Base-by-base conservation (phyloP, 2,329 filamentous ascomycete species). In the Colletotrichum sp. region DNA sequence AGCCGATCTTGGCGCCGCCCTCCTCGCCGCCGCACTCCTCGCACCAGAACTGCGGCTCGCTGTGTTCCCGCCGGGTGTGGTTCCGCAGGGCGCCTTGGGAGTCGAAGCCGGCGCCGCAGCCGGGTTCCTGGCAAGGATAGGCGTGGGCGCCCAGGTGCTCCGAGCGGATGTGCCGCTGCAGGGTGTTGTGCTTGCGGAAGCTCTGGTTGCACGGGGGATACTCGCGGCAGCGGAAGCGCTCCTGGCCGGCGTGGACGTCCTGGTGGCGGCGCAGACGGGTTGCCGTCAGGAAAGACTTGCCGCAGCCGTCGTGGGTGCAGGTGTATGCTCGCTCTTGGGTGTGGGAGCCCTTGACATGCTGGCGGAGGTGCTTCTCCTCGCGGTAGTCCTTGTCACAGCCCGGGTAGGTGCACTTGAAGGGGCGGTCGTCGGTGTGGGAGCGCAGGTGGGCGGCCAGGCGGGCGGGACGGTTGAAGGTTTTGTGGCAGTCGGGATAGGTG, bases 381-480 rank as follows among this genome's bases (percentile, higher is more conserved):
- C 95, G 90, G 81, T 98, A 98, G 55, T 92, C 90, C 85, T 98
- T 98, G 78, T 91, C 90, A 80, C 96, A 98, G 55, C 84, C 92
- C 8, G 88, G 84, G 75, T 93, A 89, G 3, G 88, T 86, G 80
- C 96, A 98, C 51, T 88, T 87, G 82, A 94, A 97, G 0, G 95
- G 92, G 2, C 96, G 91, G 78, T 96, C 94, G 77, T 96, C 95
- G 67, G 91, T 96, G 82, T 98, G 96, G 2, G 94, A 95, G 76
- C 95, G 90, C 29, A 96, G 84, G 80, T 98, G 96, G 72, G 94
- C 92, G 73, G 93, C 88, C 6, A 98, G 88, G 33, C 95, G 91
- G 38, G 93, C 93, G 1, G 95, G 95, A 5, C 96, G 92, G 82
- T 98, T 98, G 87, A 97, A 98, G 8, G 93, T 92, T 84, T 97